Evolutionary conservation across 345 rosid genomes (phyloP).

Genomic region (Bruguiera gymnorhiza): DNA sequence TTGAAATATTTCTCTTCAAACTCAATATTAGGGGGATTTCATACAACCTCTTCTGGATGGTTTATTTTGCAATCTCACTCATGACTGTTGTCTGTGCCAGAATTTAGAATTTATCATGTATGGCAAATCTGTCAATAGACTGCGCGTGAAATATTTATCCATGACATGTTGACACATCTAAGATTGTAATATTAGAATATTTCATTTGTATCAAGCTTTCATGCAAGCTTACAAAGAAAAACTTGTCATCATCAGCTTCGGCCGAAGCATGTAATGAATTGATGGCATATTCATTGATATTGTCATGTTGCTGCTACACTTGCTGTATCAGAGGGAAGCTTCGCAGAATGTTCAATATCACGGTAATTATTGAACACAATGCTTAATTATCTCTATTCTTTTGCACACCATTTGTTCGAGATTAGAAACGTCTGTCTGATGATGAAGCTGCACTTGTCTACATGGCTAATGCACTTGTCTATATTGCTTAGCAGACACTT

Average conservation of each 20-base stretch:
- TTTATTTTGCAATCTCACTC: too few relatives aligned
- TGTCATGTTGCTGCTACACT: constrained; percentile 98
- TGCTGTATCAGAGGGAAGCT: constrained; percentile 94
- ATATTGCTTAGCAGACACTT: neutral
- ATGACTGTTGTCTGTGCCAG: too few relatives aligned
- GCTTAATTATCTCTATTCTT: constrained; percentile 5
- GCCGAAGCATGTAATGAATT: constrained; percentile 92
- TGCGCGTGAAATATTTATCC: too few relatives aligned
- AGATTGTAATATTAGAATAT: too few relatives aligned
- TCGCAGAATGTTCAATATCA: constrained; percentile 69
- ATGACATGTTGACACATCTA: too few relatives aligned
- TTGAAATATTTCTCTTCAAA: neutral
- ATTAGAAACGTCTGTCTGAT: too few relatives aligned
- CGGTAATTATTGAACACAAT: constrained; percentile 45
- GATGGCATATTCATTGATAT: constrained; percentile 86
- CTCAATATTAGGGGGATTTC: neutral
- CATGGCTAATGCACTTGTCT: too few relatives aligned
- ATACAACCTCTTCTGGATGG: neutral
- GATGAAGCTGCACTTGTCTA: too few relatives aligned
- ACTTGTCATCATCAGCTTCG: constrained; percentile 56
- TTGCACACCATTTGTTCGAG: neutral
- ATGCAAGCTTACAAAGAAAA: constrained; percentile 13
- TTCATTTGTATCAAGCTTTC: too few relatives aligned
- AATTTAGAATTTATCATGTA: too few relatives aligned
- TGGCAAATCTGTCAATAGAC: too few relatives aligned